Conservation (phyloP, 148 eudicot genomes). For the Rhododendron griersonianum region DNA sequence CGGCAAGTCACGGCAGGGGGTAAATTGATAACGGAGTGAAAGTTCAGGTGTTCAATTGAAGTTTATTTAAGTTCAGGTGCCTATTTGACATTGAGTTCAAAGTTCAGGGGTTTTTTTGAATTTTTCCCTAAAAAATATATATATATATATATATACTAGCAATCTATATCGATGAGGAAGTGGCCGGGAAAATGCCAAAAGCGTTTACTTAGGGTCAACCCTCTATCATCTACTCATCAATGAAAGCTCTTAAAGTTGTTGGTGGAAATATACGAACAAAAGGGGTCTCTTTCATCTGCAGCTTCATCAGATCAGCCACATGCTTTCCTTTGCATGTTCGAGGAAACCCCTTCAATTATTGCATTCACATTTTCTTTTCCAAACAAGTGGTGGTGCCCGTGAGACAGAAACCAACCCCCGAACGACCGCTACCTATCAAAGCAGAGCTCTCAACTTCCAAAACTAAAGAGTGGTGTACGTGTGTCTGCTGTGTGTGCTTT, state of each 20-base stretch:
- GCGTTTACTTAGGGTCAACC: background rate
- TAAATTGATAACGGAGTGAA: no score
- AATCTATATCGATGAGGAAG: background rate
- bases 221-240: background rate
- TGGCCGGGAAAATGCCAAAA: background rate
- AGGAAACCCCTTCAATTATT: background rate
- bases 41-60: no score
- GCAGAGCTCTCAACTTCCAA: background rate
- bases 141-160: no score
- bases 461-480: background rate
- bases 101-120: no score
- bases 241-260: background rate
- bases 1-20: no score
- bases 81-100: no score
- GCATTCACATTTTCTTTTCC: background rate
- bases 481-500: background rate
- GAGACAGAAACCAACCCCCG: background rate
- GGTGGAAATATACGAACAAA: background rate
- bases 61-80: no score
- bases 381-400: background rate
- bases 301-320: background rate
- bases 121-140: no score
- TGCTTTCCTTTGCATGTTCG: background rate
- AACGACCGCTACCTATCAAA: background rate
- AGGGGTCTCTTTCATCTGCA: background rate